Conservation (phyloP, 177 flowering plant genomes). For the Vitis hybrid region DNA sequence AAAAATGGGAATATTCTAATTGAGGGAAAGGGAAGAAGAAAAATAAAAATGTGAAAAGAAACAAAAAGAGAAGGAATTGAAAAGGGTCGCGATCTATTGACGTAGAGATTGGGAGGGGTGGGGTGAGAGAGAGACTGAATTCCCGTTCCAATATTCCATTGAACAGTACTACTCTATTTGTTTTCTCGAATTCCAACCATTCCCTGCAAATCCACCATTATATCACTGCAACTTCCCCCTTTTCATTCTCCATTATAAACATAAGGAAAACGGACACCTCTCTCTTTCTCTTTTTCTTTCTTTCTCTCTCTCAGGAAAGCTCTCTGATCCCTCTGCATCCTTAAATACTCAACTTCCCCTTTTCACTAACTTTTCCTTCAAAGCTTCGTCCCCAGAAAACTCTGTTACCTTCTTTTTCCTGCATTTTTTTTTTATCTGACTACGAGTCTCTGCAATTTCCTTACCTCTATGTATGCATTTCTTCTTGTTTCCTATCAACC, state of each 20-base stretch:
- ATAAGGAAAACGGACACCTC: neutral
- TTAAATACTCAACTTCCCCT: constrained; percentile 42
- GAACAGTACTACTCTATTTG: constrained; percentile 36
- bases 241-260: constrained; percentile 17
- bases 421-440: constrained; percentile 23
- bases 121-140: constrained; percentile 13
- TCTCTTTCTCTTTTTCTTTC: constrained; percentile 5
- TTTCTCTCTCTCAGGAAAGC: constrained; percentile 18
- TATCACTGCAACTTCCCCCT: constrained; percentile 13
- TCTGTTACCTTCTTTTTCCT: constrained; percentile 19
- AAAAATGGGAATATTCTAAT: constrained; percentile 31
- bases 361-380: constrained; percentile 42
- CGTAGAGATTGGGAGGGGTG: constrained; percentile 13
- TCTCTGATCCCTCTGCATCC: constrained; percentile 32
- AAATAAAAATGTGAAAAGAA: neutral
- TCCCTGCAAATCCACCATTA: constrained; percentile 29
- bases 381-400: constrained; percentile 33
- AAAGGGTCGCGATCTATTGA: constrained; percentile 33
- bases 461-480: constrained; percentile 11
- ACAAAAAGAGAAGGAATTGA: constrained; percentile 19
- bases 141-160: constrained; percentile 29
- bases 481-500: constrained; percentile 10
- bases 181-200: constrained; percentile 58
- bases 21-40: constrained; percentile 3
- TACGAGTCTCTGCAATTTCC: constrained; percentile 14